A percentile compares a stretch with the other conserved stretches of the same genome.
Evolutionary conservation across 78 protist genomes (phyloP).

Genomic region (Planoprotostelium fungivorum): DNA sequence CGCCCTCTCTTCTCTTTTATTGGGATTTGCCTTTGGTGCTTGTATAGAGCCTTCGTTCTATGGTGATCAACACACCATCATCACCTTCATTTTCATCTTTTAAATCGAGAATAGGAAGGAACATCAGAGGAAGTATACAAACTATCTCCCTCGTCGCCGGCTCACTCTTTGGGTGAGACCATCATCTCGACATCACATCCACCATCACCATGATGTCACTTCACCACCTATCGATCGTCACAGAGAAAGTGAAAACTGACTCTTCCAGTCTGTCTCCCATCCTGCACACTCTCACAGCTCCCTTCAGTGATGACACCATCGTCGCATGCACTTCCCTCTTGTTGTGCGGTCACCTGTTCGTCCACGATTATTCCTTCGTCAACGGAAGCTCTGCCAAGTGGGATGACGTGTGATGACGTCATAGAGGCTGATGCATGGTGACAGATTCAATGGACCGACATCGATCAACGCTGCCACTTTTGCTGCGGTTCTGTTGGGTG

Average conservation of each 20-base stretch:
- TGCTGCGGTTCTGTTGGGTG: slow-evolving; percentile 63
- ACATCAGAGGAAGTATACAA: not conserved
- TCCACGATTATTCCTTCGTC: slow-evolving; percentile 65
- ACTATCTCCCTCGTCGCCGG: not conserved
- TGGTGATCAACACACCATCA: not conserved
- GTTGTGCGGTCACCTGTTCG: slow-evolving; percentile 43
- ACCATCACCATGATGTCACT: slow-evolving; percentile 34
- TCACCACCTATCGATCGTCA: too few relatives aligned
- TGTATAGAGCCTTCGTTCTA: not conserved
- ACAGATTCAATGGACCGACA: slow-evolving; percentile 49
- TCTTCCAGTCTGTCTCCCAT: slow-evolving; percentile 64
- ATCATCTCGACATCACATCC: not conserved
- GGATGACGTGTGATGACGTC: not conserved
- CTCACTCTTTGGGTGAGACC: not conserved
- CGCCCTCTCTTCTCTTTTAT: not conserved
- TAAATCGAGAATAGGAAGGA: not conserved
- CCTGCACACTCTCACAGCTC: slow-evolving; percentile 51
- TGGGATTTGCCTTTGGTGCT: not conserved
- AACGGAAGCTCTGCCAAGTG: slow-evolving; percentile 27
- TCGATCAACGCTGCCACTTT: slow-evolving; percentile 75
- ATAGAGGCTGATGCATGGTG: too few relatives aligned
- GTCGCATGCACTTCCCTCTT: slow-evolving; percentile 67
- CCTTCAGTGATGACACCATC: slow-evolving; percentile 68
- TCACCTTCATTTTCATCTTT: not conserved
- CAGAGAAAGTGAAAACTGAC: too few relatives aligned